Evolutionary conservation across 345 rosid species (phyloP).

Genomic region (Garcia nutans): DNA sequence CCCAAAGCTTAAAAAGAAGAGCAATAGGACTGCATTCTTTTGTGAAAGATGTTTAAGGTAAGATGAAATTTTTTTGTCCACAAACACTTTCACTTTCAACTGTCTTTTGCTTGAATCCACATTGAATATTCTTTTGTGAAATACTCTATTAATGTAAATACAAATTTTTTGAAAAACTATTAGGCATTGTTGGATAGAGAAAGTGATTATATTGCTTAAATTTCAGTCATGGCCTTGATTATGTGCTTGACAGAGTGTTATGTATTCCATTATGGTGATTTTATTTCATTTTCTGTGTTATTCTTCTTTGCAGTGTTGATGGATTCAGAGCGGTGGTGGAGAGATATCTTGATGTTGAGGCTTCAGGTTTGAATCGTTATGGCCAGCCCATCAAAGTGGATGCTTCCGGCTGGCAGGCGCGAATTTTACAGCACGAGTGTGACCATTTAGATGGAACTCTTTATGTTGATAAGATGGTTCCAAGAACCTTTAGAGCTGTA

Average conservation of each 20-base stretch:
- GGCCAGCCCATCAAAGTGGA: conserved; percentile 61
- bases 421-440: conserved; percentile 86
- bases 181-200: background rate
- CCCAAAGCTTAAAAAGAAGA: conserved; percentile 62
- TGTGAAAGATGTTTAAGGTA: conserved; percentile 89
- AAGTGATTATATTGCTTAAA: background rate
- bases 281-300: background rate
- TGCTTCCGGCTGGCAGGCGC: conserved; percentile 94
- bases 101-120: background rate
- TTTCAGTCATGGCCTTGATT: background rate
- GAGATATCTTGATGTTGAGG: conserved; percentile 78
- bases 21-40: conserved; percentile 65
- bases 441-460: conserved; percentile 60
- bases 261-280: conserved; percentile 3
- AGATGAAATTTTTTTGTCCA: conserved; percentile 8
- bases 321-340: conserved; percentile 88
- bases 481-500: conserved; percentile 70
- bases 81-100: background rate
- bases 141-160: background rate
- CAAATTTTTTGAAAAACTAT: background rate
- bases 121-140: background rate
- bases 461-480: conserved; percentile 81
- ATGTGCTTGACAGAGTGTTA: background rate
- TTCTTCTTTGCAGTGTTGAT: conserved; percentile 49
- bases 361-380: conserved; percentile 61